phyloP scores from a whole-genome alignment of 345 rosid genomes.

The Gossypium anomalum region DNA sequence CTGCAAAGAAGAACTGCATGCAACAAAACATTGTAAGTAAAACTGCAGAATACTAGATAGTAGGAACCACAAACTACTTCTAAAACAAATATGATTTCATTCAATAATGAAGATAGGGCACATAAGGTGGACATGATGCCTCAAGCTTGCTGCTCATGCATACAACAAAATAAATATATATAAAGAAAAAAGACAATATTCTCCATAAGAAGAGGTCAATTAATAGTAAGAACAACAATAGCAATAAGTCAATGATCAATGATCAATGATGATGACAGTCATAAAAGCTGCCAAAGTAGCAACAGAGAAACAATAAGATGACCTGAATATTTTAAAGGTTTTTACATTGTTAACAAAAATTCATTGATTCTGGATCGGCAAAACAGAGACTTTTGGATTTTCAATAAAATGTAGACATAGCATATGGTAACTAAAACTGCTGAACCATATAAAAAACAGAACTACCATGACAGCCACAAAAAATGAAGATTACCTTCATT shows the following conservation, averaged over 20 bases:
- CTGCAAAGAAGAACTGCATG: slow-evolving; percentile 96
- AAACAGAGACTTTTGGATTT: not conserved
- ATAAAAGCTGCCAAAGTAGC: not conserved
- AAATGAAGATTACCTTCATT: slow-evolving; percentile 63
- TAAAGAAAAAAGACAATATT: not conserved
- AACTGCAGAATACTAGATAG: not conserved
- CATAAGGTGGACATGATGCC: not conserved
- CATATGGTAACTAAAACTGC: not conserved
- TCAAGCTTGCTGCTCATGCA: not conserved
- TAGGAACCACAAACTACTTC: not conserved
- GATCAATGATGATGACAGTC: not conserved
- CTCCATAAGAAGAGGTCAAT: not conserved
- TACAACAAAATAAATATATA: not conserved
- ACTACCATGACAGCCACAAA: not conserved
- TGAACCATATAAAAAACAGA: not conserved
- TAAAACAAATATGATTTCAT: not conserved
- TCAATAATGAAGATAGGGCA: not conserved
- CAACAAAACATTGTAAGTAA: slow-evolving; percentile 25
- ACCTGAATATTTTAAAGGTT: not conserved
- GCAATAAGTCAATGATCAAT: not conserved
- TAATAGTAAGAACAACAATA: not conserved
- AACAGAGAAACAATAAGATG: not conserved
- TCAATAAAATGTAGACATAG: not conserved
- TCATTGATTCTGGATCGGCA: not conserved
- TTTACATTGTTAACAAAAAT: not conserved